Evolutionary conservation across 2,329 filamentous ascomycete species (phyloP).

Genomic region (Cladobotryum protrusum): DNA sequence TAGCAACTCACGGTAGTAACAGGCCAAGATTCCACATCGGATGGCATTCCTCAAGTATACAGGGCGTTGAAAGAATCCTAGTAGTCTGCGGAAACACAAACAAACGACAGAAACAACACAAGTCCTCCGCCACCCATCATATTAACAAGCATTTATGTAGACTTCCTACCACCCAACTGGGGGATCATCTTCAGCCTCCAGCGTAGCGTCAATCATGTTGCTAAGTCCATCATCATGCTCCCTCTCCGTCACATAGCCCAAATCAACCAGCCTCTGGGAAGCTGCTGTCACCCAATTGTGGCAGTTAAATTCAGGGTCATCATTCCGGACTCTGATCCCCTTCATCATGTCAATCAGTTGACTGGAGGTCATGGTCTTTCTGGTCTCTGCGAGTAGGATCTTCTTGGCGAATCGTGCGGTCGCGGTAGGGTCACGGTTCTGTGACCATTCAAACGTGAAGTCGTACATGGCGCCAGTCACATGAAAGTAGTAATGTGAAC

Average conservation of each 20-base stretch:
- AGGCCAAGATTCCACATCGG: too few species aligned
- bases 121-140: too few species aligned
- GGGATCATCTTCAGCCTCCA: constrained; percentile 9
- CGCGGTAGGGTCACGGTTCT: constrained; percentile 3
- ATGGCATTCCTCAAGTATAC: too few species aligned
- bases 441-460: constrained; percentile 1
- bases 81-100: too few species aligned
- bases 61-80: too few species aligned
- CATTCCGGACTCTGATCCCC: not conserved
- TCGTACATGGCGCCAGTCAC: constrained; percentile 1
- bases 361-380: not conserved
- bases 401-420: not conserved
- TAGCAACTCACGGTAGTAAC: too few species aligned
- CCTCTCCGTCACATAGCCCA: constrained; percentile 4
- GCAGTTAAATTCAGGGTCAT: constrained; percentile 12
- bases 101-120: too few species aligned
- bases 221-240: constrained; percentile 7
- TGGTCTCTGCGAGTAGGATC: constrained; percentile 2
- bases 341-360: constrained; percentile 2
- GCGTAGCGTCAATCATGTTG: constrained; percentile 10
- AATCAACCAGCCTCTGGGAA: constrained; percentile 1
- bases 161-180: too few species aligned
- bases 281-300: constrained; percentile 9
- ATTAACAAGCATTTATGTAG: too few species aligned
- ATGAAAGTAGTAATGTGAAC: constrained; percentile 1